Base-by-base conservation (phyloP, 345 rosid genomes). In the Salix koriyanagi region DNA sequence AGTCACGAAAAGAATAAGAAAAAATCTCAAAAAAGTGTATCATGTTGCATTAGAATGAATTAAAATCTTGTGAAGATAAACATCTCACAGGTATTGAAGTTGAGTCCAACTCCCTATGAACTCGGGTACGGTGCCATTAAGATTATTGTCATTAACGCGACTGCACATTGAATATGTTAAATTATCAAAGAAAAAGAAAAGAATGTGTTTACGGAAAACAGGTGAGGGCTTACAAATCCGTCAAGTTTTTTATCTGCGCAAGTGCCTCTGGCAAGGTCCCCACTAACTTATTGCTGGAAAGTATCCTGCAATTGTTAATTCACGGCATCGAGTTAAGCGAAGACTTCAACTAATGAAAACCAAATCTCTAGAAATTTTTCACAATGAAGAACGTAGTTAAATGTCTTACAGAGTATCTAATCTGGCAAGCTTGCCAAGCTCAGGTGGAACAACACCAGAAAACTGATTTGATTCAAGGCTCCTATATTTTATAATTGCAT, bases 91-190 rank as follows among this genome's bases (percentile, higher is more conserved):
- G 12, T 36, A 48, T 50, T 7, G 0, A 30, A 79, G 74, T 14
- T 39, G 65, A 16, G 5, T 74, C 82, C 78, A 74, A 16, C 18
- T 69, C 65, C 46, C 62, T 21, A 79, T 62, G 65, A 79, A 79
- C 7, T 34, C 62, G 19, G 82, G 82, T 44, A 79, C 44, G 14
- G 54, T 69, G 23, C 82, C 82, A 5, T 5, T 68, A 16, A 79
- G 65, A 26, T 26, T 79, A 65, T 79, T 79, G 37, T 68, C 73
- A 50, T 23, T 74, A 15, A 79, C 62, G 5, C 78, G 36, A 42
- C 82, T 79, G 82, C 82, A 79, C n/a, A 30, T 19, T 52, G 42
- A 4, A 46, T 28, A 54, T 16, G 21, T 3, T 21, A 23, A 19
- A 39, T 39, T 56, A 56, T n/a, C 2, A 19, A 28, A 28, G 28